Evolutionary conservation across 371 early-diverging fungal species (phyloP).

Genomic region (Thermomucor indicae-seudaticae): DNA sequence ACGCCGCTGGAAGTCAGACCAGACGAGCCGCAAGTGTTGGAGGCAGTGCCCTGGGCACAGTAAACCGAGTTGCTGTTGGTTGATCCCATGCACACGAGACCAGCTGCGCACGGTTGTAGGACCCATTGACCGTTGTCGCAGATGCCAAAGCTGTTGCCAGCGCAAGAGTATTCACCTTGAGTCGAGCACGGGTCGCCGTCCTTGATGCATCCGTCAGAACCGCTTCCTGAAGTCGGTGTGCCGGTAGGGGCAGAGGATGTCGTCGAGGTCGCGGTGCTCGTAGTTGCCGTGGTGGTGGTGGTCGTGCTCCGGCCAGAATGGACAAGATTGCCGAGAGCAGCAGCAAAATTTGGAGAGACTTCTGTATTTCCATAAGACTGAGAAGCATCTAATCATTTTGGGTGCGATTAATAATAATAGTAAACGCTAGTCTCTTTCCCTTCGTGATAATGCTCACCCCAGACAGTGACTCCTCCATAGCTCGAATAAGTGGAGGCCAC

Average conservation of each 20-base stretch:
- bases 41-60: slow-evolving; percentile 20
- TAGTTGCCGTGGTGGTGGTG: background rate
- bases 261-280: no score
- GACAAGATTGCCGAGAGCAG: slow-evolving; percentile 23
- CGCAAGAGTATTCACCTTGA: slow-evolving; percentile 8
- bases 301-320: slow-evolving; percentile 4
- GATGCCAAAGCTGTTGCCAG: slow-evolving; percentile 2
- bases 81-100: slow-evolving; percentile 22
- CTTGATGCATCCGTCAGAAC: no score
- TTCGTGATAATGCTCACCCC: slow-evolving; percentile 43
- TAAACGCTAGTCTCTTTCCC: slow-evolving; percentile 63
- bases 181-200: slow-evolving; percentile 7
- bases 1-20: background rate
- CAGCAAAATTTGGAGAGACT: slow-evolving; percentile 25
- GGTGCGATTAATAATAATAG: slow-evolving; percentile 27
- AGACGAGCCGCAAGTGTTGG: slow-evolving; percentile 9
- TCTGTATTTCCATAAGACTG: slow-evolving; percentile 33
- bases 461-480: slow-evolving; percentile 69
- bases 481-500: slow-evolving; percentile 25
- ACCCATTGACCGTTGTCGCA: slow-evolving; percentile 27
- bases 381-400: slow-evolving; percentile 28
- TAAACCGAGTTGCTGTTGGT: slow-evolving; percentile 29
- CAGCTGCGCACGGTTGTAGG: slow-evolving; percentile 17
- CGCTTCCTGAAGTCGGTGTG: no score
- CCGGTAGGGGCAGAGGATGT: no score